Evolutionary conservation across 768 basidiomycete species (phyloP).

Genomic region (Lactarius tabidus): DNA sequence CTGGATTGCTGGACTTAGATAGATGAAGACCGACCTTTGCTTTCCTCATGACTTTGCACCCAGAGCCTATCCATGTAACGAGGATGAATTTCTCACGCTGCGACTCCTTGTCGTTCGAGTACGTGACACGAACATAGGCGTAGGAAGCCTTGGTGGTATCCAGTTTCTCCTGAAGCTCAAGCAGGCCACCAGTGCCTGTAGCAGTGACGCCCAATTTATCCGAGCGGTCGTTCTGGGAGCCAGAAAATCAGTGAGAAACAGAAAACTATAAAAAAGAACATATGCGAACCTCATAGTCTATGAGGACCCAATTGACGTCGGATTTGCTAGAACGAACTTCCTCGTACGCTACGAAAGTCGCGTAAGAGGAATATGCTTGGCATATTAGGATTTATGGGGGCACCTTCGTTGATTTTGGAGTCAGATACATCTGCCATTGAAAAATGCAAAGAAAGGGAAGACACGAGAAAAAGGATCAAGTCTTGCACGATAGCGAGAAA

Average conservation of each 20-base stretch:
- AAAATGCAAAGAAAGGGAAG: neutral
- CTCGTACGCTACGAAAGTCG: slow-evolving; percentile 60
- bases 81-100: slow-evolving; percentile 86
- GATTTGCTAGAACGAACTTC: slow-evolving; percentile 83
- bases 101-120: slow-evolving; percentile 83
- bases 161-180: slow-evolving; percentile 68
- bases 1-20: slow-evolving; percentile 15
- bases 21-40: slow-evolving; percentile 60
- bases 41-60: slow-evolving; percentile 87
- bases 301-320: slow-evolving; percentile 84
- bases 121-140: slow-evolving; percentile 80
- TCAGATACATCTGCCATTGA: slow-evolving; percentile 27
- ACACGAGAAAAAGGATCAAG: slow-evolving; percentile 2
- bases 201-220: slow-evolving; percentile 75
- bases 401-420: slow-evolving; percentile 26
- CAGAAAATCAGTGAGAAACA: slow-evolving; percentile 1
- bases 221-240: slow-evolving; percentile 58
- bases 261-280: neutral
- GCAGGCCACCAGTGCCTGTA: slow-evolving; percentile 76
- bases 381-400: neutral
- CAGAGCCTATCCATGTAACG: slow-evolving; percentile 77
- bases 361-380: neutral
- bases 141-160: slow-evolving; percentile 75
- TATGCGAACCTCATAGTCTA: slow-evolving; percentile 74
- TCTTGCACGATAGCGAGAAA: slow-evolving; percentile 10